Conservation (phyloP, 2,329 filamentous ascomycete genomes). For the Alternaria sp. region DNA sequence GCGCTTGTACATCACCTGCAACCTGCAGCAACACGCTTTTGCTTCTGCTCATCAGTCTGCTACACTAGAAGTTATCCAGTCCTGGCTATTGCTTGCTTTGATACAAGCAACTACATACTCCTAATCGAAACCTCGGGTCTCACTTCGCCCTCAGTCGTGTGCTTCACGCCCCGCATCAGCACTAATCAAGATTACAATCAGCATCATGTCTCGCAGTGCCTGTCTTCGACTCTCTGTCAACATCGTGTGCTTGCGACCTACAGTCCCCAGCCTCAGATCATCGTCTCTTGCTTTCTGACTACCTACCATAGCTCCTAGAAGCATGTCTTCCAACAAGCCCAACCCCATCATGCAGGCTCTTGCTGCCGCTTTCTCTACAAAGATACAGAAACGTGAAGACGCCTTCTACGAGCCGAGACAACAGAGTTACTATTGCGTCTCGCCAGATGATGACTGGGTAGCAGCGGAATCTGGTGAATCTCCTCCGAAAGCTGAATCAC, state of each 20-base stretch:
- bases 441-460: constrained; percentile 2
- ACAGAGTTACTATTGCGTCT: constrained; percentile 13
- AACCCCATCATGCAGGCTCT: neutral
- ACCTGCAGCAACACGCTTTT: neutral
- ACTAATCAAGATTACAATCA: neutral
- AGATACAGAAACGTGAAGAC: neutral
- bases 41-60: neutral
- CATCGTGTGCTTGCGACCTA: neutral
- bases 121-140: neutral
- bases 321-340: neutral
- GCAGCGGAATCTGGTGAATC: neutral
- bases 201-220: neutral
- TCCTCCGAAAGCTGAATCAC: neutral
- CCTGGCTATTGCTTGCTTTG: neutral
- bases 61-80: neutral
- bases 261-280: neutral
- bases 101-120: neutral
- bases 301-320: neutral
- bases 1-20: neutral
- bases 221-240: neutral
- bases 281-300: neutral
- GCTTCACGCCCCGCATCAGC: neutral
- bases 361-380: neutral
- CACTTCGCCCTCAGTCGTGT: neutral
- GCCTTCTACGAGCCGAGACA: constrained; percentile 26